These are phyloP conservation scores for Pouteria campechiana DNA, from an alignment of 179 eudicot species.

Conservation along the genomic window DNA sequence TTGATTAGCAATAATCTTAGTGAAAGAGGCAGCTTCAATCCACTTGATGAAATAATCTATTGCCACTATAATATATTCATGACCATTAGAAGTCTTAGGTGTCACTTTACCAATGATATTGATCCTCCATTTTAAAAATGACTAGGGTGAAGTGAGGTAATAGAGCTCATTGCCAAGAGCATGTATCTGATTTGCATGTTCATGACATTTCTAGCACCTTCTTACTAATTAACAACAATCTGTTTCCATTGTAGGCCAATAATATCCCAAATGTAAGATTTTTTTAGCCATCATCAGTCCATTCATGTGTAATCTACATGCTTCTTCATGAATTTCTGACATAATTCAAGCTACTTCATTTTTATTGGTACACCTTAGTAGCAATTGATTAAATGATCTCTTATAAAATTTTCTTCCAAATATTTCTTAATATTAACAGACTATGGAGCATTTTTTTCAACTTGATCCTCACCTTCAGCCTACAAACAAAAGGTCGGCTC, in stretches of 20 bases:
- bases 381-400: not conserved
- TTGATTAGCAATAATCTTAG: not conserved
- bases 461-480: no score
- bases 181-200: not conserved
- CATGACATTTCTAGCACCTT: not conserved
- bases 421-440: no score
- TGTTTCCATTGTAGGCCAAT: not conserved
- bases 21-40: not conserved
- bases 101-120: not conserved
- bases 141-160: not conserved
- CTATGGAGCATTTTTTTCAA: no score
- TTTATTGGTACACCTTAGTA: not conserved
- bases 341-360: no score
- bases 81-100: not conserved
- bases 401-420: no score
- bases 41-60: not conserved
- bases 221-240: not conserved
- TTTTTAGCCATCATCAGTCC: not conserved
- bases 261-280: no score
- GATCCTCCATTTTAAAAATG: not conserved
- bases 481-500: no score
- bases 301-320: not conserved
- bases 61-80: not conserved
- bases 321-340: not conserved
- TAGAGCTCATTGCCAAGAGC: no score